A percentile compares a stretch with the other conserved stretches of the same genome.
These are phyloP conservation scores for Aquilaria sinensis DNA, from an alignment of 345 rosid species.

Conservation along the genomic window DNA sequence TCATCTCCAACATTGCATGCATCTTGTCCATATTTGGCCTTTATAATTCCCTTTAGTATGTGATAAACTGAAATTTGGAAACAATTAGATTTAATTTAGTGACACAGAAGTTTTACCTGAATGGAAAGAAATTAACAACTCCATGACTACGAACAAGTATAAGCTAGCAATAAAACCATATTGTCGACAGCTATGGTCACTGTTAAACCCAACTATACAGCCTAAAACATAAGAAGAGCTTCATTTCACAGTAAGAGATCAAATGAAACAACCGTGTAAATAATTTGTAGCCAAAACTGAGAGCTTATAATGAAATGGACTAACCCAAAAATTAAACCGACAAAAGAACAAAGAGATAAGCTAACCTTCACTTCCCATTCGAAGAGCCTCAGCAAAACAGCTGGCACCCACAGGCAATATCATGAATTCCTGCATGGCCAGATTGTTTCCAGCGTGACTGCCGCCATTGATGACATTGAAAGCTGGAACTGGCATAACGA, in stretches of 20 bases:
- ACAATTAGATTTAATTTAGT: neutral
- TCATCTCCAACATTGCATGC: constrained; percentile 99
- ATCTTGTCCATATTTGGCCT: constrained; percentile 90
- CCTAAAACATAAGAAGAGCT: too few relatives aligned
- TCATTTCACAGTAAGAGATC: too few relatives aligned
- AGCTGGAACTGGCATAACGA: constrained; percentile 97
- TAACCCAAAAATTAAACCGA: neutral
- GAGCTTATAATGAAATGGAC: neutral
- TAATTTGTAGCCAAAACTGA: too few relatives aligned
- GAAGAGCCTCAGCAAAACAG: constrained; percentile 81
- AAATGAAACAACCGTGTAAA: too few relatives aligned
- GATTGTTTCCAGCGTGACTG: constrained; percentile 93
- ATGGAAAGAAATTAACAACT: too few relatives aligned
- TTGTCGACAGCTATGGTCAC: too few relatives aligned
- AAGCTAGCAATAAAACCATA: too few relatives aligned
- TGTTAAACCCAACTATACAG: too few relatives aligned
- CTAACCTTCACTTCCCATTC: constrained; percentile 97
- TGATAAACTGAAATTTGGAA: constrained; percentile 64
- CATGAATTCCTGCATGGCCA: constrained; percentile 99
- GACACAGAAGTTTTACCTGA: neutral
- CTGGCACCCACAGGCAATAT: constrained; percentile 86
- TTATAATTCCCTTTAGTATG: constrained; percentile 77
- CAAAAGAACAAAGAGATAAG: constrained; percentile 3
- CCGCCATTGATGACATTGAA: constrained; percentile 97
- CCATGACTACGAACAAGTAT: too few relatives aligned